These are phyloP conservation scores for Blastobotrys malaysiensis DNA, from an alignment of 1,139 yeast species.

Conservation along the genomic window DNA sequence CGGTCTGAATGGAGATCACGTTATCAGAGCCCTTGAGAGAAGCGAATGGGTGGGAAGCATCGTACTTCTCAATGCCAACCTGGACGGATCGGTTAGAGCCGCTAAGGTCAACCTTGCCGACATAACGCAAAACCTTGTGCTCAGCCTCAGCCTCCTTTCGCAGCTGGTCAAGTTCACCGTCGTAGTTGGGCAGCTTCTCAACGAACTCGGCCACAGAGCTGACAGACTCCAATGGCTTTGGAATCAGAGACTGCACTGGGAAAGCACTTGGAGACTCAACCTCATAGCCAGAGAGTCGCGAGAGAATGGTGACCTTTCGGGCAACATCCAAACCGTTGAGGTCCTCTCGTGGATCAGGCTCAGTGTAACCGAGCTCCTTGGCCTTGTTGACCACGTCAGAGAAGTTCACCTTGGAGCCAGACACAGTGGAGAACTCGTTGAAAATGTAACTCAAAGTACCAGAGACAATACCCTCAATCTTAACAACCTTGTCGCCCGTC, in stretches of 20 bases:
- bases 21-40: constrained; percentile 93
- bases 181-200: constrained; percentile 75
- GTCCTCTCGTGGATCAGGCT: constrained; percentile 99
- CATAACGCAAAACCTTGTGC: constrained; percentile 84
- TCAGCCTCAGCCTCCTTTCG: constrained; percentile 79
- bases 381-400: constrained; percentile 89
- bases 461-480: constrained; percentile 92
- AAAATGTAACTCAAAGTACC: constrained; percentile 96
- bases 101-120: constrained; percentile 81
- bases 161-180: constrained; percentile 66
- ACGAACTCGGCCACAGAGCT: constrained; percentile 71
- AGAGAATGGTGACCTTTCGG: constrained; percentile 91
- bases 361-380: constrained; percentile 89
- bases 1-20: constrained; percentile 84
- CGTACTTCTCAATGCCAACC: constrained; percentile 85
- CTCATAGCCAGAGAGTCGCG: constrained; percentile 81
- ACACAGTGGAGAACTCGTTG: constrained; percentile 79
- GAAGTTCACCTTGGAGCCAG: constrained; percentile 56
- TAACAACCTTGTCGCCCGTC: constrained; percentile 88
- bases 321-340: constrained; percentile 97
- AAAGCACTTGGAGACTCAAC: constrained; percentile 92
- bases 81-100: constrained; percentile 50
- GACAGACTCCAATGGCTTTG: constrained; percentile 73
- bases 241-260: constrained; percentile 91
- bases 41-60: constrained; percentile 90